phyloP scores from a whole-genome alignment of 192 early-diverging fungal species.

The Coemansia sp. region DNA sequence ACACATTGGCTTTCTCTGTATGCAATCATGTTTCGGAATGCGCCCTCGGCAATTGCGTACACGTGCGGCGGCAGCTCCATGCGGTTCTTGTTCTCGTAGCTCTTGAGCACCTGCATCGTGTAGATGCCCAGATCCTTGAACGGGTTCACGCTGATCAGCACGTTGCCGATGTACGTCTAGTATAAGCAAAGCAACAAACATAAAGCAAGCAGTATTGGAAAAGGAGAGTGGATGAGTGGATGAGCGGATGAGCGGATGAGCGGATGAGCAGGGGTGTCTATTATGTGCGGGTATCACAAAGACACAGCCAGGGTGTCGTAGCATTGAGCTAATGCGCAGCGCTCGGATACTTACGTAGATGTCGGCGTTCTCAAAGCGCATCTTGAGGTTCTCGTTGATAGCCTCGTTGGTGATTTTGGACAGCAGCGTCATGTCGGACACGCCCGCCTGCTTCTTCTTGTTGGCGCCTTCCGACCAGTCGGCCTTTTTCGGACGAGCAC shows the following conservation, averaged over 20 bases:
- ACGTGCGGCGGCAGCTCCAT: conserved; percentile 95
- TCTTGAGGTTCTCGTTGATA: conserved; percentile 91
- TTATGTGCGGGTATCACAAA: no score
- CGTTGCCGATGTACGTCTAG: conserved; percentile 91
- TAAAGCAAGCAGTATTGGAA: no score
- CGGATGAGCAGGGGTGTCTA: no score
- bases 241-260: no score
- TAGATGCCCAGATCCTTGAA: conserved; percentile 96
- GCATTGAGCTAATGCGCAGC: no score
- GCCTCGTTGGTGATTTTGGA: conserved; percentile 93
- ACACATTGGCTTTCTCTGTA: conserved; percentile 99
- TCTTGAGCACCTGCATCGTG: conserved; percentile 81
- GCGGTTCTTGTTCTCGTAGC: conserved; percentile 82
- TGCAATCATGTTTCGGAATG: conserved; percentile 90
- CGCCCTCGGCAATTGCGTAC: conserved; percentile 91
- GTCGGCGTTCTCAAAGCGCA: conserved; percentile 77
- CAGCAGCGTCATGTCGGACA: conserved; percentile 88
- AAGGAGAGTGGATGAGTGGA: no score
- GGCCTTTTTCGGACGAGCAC: conserved; percentile 53
- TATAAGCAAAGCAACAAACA: neutral
- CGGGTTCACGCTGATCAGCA: conserved; percentile 89
- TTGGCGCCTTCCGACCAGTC: conserved; percentile 69
- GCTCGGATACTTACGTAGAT: conserved; percentile 94
- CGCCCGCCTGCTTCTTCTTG: conserved; percentile 75
- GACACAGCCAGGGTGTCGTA: no score